phyloP scores from a whole-genome alignment of 306 rosid genomes.

The Vigna unguiculata region DNA sequence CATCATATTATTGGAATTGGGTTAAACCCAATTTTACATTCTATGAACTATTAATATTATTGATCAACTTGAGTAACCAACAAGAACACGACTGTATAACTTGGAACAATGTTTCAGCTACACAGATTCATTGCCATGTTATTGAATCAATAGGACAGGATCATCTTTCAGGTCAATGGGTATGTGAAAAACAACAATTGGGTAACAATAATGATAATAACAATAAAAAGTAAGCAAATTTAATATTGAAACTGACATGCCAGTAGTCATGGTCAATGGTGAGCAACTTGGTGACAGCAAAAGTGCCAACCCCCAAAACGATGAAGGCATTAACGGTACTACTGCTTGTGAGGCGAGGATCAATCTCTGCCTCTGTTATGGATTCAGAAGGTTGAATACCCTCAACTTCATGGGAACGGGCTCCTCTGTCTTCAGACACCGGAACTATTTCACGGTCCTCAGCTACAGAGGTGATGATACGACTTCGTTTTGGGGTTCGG shows the following conservation, averaged over 20 bases:
- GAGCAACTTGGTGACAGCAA: constrained; percentile 82
- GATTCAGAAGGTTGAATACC: constrained; percentile 43
- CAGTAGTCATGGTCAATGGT: constrained; percentile 91
- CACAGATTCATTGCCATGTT: background rate
- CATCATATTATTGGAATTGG: background rate
- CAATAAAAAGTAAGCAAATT: background rate
- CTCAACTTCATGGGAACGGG: constrained; percentile 47
- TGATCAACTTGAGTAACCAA: background rate
- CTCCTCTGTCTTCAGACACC: constrained; percentile 49
- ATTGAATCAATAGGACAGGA: background rate
- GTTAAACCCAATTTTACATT: background rate
- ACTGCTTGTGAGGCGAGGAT: constrained; percentile 51
- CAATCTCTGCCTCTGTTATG: constrained; percentile 41
- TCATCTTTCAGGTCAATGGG: background rate
- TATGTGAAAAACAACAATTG: background rate
- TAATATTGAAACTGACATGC: constrained; percentile 64
- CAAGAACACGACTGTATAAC: background rate
- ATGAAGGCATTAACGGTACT: constrained; percentile 74
- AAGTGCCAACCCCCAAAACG: constrained; percentile 88
- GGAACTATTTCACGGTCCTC: constrained; percentile 66
- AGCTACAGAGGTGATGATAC: constrained; percentile 51
- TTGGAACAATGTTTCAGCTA: background rate
- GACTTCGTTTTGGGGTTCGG: constrained; percentile 52
- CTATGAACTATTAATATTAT: background rate
- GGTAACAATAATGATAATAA: background rate